These are phyloP conservation scores for Citrus hindsii DNA, from an alignment of 345 rosid genomes.

Conservation along the genomic window DNA sequence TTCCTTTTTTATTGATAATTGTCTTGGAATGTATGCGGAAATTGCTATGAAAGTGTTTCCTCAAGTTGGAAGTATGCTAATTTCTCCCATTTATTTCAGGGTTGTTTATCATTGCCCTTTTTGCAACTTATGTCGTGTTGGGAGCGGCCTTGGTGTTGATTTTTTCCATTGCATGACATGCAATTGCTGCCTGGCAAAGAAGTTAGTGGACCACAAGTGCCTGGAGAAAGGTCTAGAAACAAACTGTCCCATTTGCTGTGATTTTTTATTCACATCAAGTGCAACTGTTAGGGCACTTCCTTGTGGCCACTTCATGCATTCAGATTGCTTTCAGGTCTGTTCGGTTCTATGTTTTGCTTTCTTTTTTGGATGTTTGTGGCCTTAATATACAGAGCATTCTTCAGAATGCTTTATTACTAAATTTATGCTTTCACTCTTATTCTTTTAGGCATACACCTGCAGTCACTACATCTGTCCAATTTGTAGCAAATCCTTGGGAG, in stretches of 20 bases:
- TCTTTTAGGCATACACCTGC: slow-evolving; percentile 54
- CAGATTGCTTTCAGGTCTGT: slow-evolving; percentile 59
- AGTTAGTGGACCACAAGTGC: slow-evolving; percentile 55
- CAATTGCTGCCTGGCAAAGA: slow-evolving; percentile 57
- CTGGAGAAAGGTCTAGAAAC: slow-evolving; percentile 60
- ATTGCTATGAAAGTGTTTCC: not conserved
- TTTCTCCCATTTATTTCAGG: slow-evolving; percentile 30
- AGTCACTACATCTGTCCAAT: slow-evolving; percentile 63
- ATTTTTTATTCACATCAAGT: slow-evolving; percentile 55
- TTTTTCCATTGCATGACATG: slow-evolving; percentile 67
- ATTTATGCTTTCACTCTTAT: slow-evolving; percentile 7
- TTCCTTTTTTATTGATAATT: not conserved
- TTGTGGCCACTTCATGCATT: slow-evolving; percentile 68
- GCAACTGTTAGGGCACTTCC: slow-evolving; percentile 56
- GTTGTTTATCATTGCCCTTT: slow-evolving; percentile 60
- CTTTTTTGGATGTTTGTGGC: not conserved
- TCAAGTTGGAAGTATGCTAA: not conserved
- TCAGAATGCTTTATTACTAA: slow-evolving; percentile 5
- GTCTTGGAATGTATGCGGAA: not conserved
- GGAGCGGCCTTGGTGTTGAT: slow-evolving; percentile 60
- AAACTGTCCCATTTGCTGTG: slow-evolving; percentile 63
- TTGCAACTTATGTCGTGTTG: slow-evolving; percentile 62
- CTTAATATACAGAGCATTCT: not conserved
- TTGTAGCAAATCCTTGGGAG: slow-evolving; percentile 66
- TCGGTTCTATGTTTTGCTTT: not conserved